phyloP scores from a whole-genome alignment of 2,329 filamentous ascomycete species.

The Cladosporium sp. region DNA sequence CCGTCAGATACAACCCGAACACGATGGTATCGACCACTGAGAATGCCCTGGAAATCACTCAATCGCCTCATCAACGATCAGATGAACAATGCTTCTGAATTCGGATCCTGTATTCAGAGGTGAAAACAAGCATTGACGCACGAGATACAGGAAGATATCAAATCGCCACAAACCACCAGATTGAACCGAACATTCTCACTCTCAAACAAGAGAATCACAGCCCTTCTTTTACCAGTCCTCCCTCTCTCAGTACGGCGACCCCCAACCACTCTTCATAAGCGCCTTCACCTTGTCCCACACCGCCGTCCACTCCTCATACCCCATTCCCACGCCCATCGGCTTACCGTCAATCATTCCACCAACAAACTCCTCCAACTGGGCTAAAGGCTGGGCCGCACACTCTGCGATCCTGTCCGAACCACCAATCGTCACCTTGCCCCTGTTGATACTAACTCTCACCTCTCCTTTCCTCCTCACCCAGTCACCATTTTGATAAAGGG shows the following conservation, averaged over 20 bases:
- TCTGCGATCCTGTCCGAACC: not conserved
- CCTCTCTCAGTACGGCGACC: not conserved
- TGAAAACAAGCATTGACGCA: no score
- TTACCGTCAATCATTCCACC: not conserved
- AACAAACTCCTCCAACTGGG: not conserved
- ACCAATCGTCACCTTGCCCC: not conserved
- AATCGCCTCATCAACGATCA: no score
- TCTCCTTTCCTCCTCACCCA: not conserved
- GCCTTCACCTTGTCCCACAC: not conserved
- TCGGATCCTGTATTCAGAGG: no score
- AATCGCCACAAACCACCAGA: no score
- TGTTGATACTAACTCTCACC: not conserved
- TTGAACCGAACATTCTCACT: no score
- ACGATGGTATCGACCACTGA: no score
- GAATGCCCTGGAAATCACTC: no score
- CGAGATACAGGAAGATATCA: no score
- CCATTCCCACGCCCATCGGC: not conserved
- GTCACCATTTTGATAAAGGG: not conserved
- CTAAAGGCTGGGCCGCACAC: not conserved
- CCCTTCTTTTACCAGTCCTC: no score
- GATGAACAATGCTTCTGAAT: no score
- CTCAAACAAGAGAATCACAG: no score
- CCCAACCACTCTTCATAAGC: not conserved
- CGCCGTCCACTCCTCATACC: not conserved
- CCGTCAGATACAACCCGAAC: no score